phyloP scores from a whole-genome alignment of 1,139 yeast genomes.

The Diutina catenulata region DNA sequence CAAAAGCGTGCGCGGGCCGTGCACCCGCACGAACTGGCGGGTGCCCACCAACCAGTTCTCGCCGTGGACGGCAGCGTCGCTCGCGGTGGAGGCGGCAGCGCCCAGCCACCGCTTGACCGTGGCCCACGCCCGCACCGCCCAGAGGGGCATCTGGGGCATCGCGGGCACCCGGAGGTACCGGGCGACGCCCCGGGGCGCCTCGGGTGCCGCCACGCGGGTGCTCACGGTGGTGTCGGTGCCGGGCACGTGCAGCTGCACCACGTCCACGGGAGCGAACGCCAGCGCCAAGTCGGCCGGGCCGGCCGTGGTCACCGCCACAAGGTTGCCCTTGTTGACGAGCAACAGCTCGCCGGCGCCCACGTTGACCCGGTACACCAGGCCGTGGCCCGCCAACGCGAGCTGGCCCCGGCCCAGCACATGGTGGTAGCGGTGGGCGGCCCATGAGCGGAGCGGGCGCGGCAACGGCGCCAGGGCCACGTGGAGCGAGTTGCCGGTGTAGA shows the following conservation, averaged over 20 bases:
- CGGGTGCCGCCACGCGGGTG: not conserved
- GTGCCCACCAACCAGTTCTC: conserved; percentile 16
- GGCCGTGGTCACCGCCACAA: conserved; percentile 40
- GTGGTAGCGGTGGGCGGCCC: conserved; percentile 23
- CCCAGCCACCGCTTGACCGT: too few species aligned
- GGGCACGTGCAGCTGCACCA: not conserved
- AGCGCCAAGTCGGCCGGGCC: conserved; percentile 36
- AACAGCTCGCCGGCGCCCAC: conserved; percentile 37
- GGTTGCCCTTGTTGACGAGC: conserved; percentile 31
- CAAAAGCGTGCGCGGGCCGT: conserved; percentile 46
- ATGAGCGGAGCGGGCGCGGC: conserved; percentile 20
- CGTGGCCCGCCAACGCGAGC: conserved; percentile 43
- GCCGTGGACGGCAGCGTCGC: not conserved
- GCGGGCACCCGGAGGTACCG: not conserved
- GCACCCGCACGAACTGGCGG: conserved; percentile 31
- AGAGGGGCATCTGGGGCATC: not conserved
- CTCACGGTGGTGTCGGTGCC: not conserved
- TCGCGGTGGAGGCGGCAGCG: too few species aligned
- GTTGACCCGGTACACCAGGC: conserved; percentile 39
- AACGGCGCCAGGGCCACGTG: conserved; percentile 20
- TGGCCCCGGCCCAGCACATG: conserved; percentile 49
- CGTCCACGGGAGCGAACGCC: conserved; percentile 16
- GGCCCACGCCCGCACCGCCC: not conserved
- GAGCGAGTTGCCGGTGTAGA: conserved; percentile 40
- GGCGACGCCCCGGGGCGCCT: not conserved